Evolutionary conservation across 2,329 filamentous ascomycete species (phyloP).

Genomic region (Fusarium fujikuroi): DNA sequence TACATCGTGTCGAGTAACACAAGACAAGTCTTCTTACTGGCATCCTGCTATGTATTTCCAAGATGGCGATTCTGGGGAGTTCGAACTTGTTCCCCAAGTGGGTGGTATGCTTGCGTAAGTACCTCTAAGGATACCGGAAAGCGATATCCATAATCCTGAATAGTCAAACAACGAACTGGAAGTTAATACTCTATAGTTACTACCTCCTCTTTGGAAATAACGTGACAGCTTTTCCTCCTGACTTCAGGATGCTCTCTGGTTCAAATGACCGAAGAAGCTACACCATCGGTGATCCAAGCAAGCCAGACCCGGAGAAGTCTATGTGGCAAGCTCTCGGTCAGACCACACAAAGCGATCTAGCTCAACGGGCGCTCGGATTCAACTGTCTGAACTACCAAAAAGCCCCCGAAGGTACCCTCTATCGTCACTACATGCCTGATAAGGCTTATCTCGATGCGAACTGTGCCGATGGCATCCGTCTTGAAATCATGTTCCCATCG

Average conservation of each 20-base stretch:
- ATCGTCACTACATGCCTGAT: constrained; percentile 82
- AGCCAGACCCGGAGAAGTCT: constrained; percentile 73
- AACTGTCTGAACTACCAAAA: constrained; percentile 89
- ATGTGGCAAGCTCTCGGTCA: constrained; percentile 72
- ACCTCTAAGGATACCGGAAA: no score
- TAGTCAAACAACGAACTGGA: background rate
- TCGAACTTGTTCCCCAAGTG: constrained; percentile 76
- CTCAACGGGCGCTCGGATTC: constrained; percentile 88
- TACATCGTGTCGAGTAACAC: constrained; percentile 81
- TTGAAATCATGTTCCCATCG: constrained; percentile 88
- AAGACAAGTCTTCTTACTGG: constrained; percentile 94
- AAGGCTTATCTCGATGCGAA: constrained; percentile 83
- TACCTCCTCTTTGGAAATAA: constrained; percentile 78
- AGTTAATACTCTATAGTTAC: constrained; percentile 66
- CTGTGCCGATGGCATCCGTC: constrained; percentile 82
- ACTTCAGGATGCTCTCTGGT: constrained; percentile 86
- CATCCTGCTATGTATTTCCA: constrained; percentile 82
- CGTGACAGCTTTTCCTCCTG: constrained; percentile 77
- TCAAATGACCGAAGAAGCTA: constrained; percentile 75
- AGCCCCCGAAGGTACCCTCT: constrained; percentile 76
- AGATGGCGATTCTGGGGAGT: constrained; percentile 70
- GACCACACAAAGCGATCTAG: constrained; percentile 73
- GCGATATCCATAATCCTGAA: background rate
- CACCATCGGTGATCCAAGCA: constrained; percentile 72
- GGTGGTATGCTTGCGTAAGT: constrained; percentile 89